Conservation (phyloP, 306 rosid genomes). For the Trichosanthes truncata region DNA sequence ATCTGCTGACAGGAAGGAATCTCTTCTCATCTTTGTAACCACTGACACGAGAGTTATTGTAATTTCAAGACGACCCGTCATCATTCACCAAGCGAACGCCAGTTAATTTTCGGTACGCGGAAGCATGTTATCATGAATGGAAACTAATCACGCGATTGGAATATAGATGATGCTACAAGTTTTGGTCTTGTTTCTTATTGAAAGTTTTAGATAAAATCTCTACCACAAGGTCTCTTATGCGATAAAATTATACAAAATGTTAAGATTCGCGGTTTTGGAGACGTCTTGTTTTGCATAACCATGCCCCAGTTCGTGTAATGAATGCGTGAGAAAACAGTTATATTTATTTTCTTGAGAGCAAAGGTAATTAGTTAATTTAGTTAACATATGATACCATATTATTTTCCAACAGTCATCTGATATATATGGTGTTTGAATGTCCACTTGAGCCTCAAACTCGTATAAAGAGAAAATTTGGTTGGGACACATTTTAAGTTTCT, state of each 20-base stretch:
- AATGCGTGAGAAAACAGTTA: background rate
- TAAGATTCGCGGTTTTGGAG: background rate
- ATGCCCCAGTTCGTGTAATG: background rate
- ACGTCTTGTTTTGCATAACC: background rate
- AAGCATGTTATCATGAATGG: background rate
- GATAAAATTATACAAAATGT: background rate
- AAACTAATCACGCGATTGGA: background rate
- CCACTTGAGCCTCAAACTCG: background rate
- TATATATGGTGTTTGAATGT: background rate
- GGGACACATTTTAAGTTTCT: too few species aligned
- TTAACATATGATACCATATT: background rate
- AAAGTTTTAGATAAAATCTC: background rate
- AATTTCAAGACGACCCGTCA: background rate
- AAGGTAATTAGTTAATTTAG: background rate
- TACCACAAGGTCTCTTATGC: background rate
- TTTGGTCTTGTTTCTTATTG: background rate
- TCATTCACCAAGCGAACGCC: background rate
- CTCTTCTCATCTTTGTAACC: background rate
- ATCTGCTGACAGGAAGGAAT: background rate
- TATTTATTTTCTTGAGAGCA: background rate
- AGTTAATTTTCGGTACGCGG: background rate
- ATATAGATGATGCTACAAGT: background rate
- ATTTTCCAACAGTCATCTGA: background rate
- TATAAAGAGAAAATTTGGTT: too few species aligned
- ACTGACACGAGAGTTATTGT: background rate